Conservation (phyloP, 108 stramenopile species). For the Cyclotella atomus region DNA sequence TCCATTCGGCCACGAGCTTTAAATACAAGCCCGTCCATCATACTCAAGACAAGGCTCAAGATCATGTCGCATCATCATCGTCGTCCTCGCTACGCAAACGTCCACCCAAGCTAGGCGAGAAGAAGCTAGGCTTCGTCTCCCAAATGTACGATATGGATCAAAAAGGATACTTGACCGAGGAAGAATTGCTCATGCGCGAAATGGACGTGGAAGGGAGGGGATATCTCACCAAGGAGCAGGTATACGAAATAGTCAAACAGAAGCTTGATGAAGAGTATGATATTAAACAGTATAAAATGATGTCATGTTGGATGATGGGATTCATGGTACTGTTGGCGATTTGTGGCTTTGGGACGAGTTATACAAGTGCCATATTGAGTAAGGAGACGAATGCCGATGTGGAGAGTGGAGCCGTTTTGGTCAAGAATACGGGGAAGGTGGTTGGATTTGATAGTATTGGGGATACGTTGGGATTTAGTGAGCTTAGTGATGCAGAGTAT, state of each 20-base stretch:
- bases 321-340: slow-evolving; percentile 5
- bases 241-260: slow-evolving; percentile 16
- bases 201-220: slow-evolving; percentile 6
- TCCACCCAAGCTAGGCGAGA: neutral
- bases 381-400: slow-evolving; percentile 9
- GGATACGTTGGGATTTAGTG: neutral
- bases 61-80: neutral
- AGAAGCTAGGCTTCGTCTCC: neutral
- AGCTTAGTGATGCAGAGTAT: slow-evolving; percentile 3
- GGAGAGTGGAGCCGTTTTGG: slow-evolving; percentile 7
- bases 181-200: slow-evolving; percentile 25
- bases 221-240: slow-evolving; percentile 12
- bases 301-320: neutral
- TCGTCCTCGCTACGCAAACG: too few relatives aligned
- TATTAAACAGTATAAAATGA: neutral
- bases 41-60: neutral
- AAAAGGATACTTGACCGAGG: slow-evolving; percentile 7
- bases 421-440: neutral
- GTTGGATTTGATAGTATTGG: slow-evolving; percentile 2
- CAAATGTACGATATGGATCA: slow-evolving; percentile 20
- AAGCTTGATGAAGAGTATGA: slow-evolving; percentile 2
- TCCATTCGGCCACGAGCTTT: neutral
- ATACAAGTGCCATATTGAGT: neutral
- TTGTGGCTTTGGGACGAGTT: slow-evolving; percentile 4
- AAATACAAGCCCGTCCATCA: neutral